Evolutionary conservation across 768 basidiomycete genomes (phyloP).

Genomic region (Leccinum olivaceopallidum): DNA sequence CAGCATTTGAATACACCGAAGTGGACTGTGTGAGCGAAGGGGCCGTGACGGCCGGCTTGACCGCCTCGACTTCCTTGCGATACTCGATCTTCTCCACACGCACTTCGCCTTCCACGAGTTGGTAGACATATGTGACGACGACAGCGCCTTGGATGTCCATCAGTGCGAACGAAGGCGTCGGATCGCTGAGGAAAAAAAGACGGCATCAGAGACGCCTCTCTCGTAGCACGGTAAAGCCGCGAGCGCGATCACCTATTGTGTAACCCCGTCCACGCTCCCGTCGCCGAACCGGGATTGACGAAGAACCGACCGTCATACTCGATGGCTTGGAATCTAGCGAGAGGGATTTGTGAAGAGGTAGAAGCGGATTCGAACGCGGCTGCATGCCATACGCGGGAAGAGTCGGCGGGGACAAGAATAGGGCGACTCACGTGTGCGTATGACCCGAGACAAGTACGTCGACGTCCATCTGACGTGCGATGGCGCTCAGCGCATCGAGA

Average conservation of each 20-base stretch:
- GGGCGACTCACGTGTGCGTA: conserved; percentile 80
- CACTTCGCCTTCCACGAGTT: conserved; percentile 91
- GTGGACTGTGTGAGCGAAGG: conserved; percentile 33
- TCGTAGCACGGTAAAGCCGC: not conserved
- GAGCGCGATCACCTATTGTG: conserved; percentile 11
- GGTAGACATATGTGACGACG: conserved; percentile 96
- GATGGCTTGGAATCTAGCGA: conserved; percentile 83
- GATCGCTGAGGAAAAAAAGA: conserved; percentile 51
- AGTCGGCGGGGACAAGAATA: not conserved
- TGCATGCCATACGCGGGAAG: not conserved
- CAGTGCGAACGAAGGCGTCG: conserved; percentile 91
- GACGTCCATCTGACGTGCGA: conserved; percentile 96
- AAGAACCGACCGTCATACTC: conserved; percentile 93
- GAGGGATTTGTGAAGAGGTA: not conserved
- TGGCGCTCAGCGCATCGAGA: conserved; percentile 81
- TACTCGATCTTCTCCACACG: conserved; percentile 91
- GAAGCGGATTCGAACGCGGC: conserved; percentile 1
- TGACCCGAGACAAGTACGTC: conserved; percentile 94
- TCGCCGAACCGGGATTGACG: conserved; percentile 93
- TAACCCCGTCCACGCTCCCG: conserved; percentile 87
- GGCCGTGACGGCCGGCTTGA: conserved; percentile 28
- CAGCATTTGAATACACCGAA: conserved; percentile 31
- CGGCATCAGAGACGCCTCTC: not conserved
- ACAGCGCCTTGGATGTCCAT: conserved; percentile 98
- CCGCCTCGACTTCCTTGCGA: conserved; percentile 56